Base-by-base conservation (phyloP, 169 alveolate genomes). In the Pseudocohnilembus persalinus region DNA sequence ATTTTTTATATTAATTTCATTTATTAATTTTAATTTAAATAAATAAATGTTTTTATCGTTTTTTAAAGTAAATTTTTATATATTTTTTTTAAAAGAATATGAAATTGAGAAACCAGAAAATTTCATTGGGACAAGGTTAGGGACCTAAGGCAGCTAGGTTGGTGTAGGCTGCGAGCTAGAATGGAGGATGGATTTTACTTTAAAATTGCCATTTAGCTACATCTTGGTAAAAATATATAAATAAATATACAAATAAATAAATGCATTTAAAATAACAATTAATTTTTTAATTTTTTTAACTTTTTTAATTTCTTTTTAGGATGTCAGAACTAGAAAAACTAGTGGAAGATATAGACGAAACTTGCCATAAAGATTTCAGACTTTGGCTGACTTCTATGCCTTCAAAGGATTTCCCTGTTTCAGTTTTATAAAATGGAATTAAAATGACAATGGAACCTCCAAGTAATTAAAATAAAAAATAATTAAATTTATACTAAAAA, bases 341-440 rank as follows among this genome's bases (percentile, higher is more conserved):
- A 31, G 96, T 95, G 75, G 99, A 97, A 90, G 96, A 96, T 85
- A 91, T 96, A 78, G 96, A 95, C 81, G 98, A 96, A 25, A 78
- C 91, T 27, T 91, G 86, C 68, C 90, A 93, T 88, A 95, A 95
- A 93, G 98, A 95, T 90, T 97, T 96, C 93, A 93, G 99, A 81
- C 93, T 97, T 73, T 97, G 99, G 99, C 84, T 97, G 32, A 96
- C 98, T 24, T 94, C 98, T 32, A 96, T 96, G 98, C 98, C 98
- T 24, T 91, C 93, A 80, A 94, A 93, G 74, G 89, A 93, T 77
- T 96, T 97, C 98, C 99, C 99, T 0, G 98, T 95, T 31, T 93
- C 96, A 31, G 96, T 96, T n/a, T 90, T 97, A 76, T 96, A 97
- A 91, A 96, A 96, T 91, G 96, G 98, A 25, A 97, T 97, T 0